Base-by-base conservation (phyloP, 805 yeast genomes). In the Candida palmyrensis region DNA sequence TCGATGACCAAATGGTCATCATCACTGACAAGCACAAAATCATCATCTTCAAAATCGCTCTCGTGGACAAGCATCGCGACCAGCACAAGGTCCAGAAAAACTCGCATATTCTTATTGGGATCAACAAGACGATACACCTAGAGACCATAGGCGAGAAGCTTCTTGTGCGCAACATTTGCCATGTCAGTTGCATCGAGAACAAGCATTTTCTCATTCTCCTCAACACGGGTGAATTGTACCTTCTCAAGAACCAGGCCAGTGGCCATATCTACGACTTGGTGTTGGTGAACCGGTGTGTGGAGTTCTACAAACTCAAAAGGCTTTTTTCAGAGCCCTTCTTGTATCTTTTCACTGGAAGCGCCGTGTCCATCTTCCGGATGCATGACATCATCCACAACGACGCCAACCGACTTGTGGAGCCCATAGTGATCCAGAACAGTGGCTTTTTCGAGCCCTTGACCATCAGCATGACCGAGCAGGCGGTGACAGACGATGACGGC, bases 291-390 rank as follows among this genome's bases (percentile, higher is more conserved):
- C 29, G 44, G 2, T 50, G 53, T 1, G 55, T 66, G 19, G 71
- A 66, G 33, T 47, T 33, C 13, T 56, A 63, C 38, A 51, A 55
- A 32, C 42, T 58, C n/a, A 44, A 49, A 32, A 32, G 16, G 35
- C 35, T 12, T 24, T 33, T 44, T 18, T 30, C 41, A 22, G 37
- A 38, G 22, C 4, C 38, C 50, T 15, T 21, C 12, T 42, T 59
- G 27, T 61, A 63, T 33, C 43, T 68, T 10, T 66, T 59, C 47
- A 55, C 59, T 35, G 75, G 75, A 1, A 58, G 55, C 18, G 45
- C 51, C 3, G 37, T 70, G 4, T 42, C 59, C 33, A 53, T 47
- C 17, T 66, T 45, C 45, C 49, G 44, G 27, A 44, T 48, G 29
- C 36, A 35, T 18, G 63, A 46, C 13, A 44, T 62, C 15, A 43